phyloP scores from a whole-genome alignment of 2,329 filamentous ascomycete genomes.

The Metarhizium brunneum region DNA sequence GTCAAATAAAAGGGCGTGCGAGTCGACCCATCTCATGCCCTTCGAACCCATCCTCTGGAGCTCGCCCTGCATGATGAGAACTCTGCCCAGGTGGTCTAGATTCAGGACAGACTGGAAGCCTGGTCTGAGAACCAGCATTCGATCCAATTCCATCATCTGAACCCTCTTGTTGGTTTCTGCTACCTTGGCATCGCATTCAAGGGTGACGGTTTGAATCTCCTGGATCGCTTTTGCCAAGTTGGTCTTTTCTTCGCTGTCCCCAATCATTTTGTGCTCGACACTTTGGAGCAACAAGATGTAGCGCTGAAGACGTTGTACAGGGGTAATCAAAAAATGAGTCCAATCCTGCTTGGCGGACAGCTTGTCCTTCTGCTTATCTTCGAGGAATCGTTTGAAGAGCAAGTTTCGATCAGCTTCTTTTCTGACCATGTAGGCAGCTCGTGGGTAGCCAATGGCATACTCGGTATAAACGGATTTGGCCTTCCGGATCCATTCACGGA shows the following conservation, averaged over 20 bases:
- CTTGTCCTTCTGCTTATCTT: constrained; percentile 69
- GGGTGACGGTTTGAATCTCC: constrained; percentile 81
- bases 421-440: constrained; percentile 72
- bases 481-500: constrained; percentile 96
- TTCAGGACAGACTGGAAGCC: constrained; percentile 87
- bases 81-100: constrained; percentile 84
- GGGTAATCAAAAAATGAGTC: constrained; percentile 89
- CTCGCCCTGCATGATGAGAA: constrained; percentile 83
- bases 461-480: constrained; percentile 83
- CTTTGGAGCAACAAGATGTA: constrained; percentile 78
- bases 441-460: constrained; percentile 81
- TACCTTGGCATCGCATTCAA: constrained; percentile 87
- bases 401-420: constrained; percentile 79
- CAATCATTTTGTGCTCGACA: constrained; percentile 72
- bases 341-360: constrained; percentile 77
- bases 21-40: constrained; percentile 88
- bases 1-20: constrained; percentile 87
- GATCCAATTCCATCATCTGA: constrained; percentile 72
- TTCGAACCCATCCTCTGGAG: constrained; percentile 81
- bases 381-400: constrained; percentile 77
- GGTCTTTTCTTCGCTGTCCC: constrained; percentile 81
- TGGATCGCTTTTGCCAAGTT: constrained; percentile 79
- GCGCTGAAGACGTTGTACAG: constrained; percentile 84
- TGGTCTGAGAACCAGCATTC: constrained; percentile 75
- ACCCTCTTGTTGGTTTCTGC: constrained; percentile 90